Evolutionary conservation across 129 eudicot species (phyloP).

Genomic region (Tagetes patula): DNA sequence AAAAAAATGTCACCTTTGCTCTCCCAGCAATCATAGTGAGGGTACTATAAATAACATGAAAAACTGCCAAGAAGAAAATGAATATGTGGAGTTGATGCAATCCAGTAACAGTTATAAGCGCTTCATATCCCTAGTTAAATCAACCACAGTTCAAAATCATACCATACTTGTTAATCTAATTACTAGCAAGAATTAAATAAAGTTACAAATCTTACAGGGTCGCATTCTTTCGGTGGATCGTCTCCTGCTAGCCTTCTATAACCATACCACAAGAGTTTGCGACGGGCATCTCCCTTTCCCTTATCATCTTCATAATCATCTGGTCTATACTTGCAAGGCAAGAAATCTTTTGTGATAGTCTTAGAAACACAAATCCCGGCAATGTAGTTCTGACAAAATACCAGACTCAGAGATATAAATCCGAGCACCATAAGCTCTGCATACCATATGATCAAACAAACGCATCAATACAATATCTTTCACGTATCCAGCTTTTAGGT

Average conservation of each 20-base stretch:
- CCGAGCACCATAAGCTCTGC: constrained; percentile 98
- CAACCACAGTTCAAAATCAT: constrained; percentile 1
- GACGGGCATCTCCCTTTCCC: constrained; percentile 33
- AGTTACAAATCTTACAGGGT: constrained; percentile 34
- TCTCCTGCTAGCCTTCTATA: constrained; percentile 57
- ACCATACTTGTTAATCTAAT: not conserved
- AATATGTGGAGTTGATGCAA: constrained; percentile 92
- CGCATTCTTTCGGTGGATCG: constrained; percentile 40
- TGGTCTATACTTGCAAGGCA: constrained; percentile 52
- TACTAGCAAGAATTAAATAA: not conserved
- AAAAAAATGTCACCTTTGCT: constrained; percentile 44
- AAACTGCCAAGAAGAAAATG: constrained; percentile 92
- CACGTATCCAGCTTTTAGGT: not conserved
- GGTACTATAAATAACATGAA: constrained; percentile 82
- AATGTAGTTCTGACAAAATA: constrained; percentile 76
- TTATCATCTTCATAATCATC: constrained; percentile 20
- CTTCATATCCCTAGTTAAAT: constrained; percentile 58
- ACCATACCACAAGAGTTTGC: constrained; percentile 59
- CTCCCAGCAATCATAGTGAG: constrained; percentile 77
- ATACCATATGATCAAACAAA: constrained; percentile 24
- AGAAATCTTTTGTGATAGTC: constrained; percentile 55
- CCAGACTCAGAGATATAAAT: constrained; percentile 71
- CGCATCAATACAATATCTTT: not conserved
- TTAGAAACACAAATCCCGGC: constrained; percentile 57
- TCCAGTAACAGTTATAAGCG: constrained; percentile 69